Evolutionary conservation across 352 stramenopile genomes (phyloP), one percentile per base, ranked within the genome.

Genomic region (Hyaloperonospora brassicae): DNA sequence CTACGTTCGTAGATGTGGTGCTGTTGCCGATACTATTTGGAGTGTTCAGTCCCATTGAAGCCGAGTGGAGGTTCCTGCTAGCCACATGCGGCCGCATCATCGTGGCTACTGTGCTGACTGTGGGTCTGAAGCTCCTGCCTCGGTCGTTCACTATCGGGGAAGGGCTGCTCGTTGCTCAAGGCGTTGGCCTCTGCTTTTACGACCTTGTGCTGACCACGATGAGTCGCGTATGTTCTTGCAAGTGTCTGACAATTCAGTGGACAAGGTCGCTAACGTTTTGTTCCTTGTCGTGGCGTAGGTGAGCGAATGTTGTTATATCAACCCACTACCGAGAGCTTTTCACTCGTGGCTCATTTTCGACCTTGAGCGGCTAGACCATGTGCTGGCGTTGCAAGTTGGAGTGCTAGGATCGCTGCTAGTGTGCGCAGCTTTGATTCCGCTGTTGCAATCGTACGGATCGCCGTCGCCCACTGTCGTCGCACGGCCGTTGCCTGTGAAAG

Each of bases 111-210:
- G 56, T 81, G 13, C 53, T 89, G 12, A 48, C 56, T 34, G 73
- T 62, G 21, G 79, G 75, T 0, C 54, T 84, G 8, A 52, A 61
- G 9, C 62, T 68, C 4, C 50, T 91, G 5, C 68, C 68, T 13
- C 62, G 70, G 5, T 93, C 83, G 9, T 89, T 93, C 47, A 93
- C 78, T 1, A 45, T 89, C 27, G 80, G 83, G 0, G 83, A 93
- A 59, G 79, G 71, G 9, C 31, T 87, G 39, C 66, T 93, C 17
- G 66, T 88, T 14, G 67, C 78, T 1, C 75, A 93, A 45, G 73
- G 72, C 2, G 27, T 89, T 17, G 67, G 77, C 0, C 53, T 89
- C 42, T 66, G 62, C 13, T 43, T 66, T 5, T 68, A 82, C 30
- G 80, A 93, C 24, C 58, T 81, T 9, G 10, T 71, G 3, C 65